Evolutionary conservation across 1,139 yeast species (phyloP).

Genomic region (Candida sanyaensis): DNA sequence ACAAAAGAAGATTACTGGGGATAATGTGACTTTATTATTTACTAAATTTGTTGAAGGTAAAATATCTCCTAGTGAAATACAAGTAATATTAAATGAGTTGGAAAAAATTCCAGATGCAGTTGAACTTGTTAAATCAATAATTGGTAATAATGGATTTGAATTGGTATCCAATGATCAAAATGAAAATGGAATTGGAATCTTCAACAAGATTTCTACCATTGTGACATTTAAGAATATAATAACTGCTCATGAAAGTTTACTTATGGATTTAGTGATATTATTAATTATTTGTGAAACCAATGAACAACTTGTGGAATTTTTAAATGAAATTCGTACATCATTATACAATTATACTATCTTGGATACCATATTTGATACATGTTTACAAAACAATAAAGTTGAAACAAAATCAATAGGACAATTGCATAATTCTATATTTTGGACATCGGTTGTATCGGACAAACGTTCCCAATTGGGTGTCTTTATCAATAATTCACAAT

Average conservation of each 20-base stretch:
- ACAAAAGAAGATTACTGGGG: neutral
- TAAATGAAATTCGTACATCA: conserved; percentile 27
- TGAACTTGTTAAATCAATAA: conserved; percentile 25
- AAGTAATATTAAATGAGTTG: conserved; percentile 21
- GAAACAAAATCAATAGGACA: conserved; percentile 17
- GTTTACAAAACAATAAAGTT: conserved; percentile 17
- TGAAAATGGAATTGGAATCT: conserved; percentile 16
- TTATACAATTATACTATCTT: conserved; percentile 26
- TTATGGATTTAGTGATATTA: conserved; percentile 27
- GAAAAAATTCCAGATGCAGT: conserved; percentile 27
- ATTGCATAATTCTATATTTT: conserved; percentile 28
- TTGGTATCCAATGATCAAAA: conserved; percentile 7
- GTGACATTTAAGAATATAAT: conserved; percentile 29
- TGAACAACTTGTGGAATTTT: conserved; percentile 26
- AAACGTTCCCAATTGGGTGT: conserved; percentile 21
- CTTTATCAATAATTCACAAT: conserved; percentile 20
- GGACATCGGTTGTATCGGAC: conserved; percentile 23
- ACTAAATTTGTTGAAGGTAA: conserved; percentile 24
- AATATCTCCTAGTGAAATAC: conserved; percentile 25
- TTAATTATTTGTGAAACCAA: conserved; percentile 35
- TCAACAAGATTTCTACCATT: conserved; percentile 25
- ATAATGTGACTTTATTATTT: conserved; percentile 22
- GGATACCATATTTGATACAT: conserved; percentile 29
- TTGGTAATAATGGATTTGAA: conserved; percentile 18
- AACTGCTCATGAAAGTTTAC: conserved; percentile 25